Percentiles rank a stretch among this genome's conserved stretches.
Conservation (phyloP, 495 filamentous ascomycete genomes). For the Annulohypoxylon stygium region DNA sequence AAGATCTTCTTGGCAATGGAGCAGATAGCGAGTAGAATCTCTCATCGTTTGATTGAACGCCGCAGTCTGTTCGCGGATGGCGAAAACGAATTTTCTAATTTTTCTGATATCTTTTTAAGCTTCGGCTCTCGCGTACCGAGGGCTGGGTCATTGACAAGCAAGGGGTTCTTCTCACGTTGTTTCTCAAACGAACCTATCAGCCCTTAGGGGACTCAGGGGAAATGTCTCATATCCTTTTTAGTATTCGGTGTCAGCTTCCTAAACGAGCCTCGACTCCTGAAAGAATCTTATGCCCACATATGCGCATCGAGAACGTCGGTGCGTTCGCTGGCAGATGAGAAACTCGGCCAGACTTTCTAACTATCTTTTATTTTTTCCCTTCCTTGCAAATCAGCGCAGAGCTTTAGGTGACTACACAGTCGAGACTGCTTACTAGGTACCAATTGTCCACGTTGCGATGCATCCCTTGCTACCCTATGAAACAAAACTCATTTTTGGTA, state of each 20-base stretch:
- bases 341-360: conserved; percentile 24
- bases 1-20: conserved; percentile 25
- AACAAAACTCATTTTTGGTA: conserved; percentile 28
- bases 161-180: conserved; percentile 25
- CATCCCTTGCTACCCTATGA: conserved; percentile 33
- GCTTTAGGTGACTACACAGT: conserved; percentile 19
- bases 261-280: conserved; percentile 21
- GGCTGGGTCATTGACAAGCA: not conserved
- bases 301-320: conserved; percentile 14
- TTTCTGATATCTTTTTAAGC: conserved; percentile 11
- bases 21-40: not conserved
- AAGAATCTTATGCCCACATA: conserved; percentile 8
- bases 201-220: not conserved
- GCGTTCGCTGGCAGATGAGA: conserved; percentile 9
- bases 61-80: not conserved
- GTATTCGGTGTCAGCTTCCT: conserved; percentile 30
- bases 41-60: not conserved
- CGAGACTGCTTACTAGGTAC: conserved; percentile 31
- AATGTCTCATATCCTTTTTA: conserved; percentile 35
- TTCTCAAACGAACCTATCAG: conserved; percentile 36
- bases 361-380: not conserved
- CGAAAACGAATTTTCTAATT: not conserved
- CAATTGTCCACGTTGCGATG: conserved; percentile 34
- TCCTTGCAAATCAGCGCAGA: not conserved
- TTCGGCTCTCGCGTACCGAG: conserved; percentile 7